These are phyloP conservation scores for Cercospora sp. DNA, from an alignment of 2,329 filamentous ascomycete genomes.

Conservation along the genomic window DNA sequence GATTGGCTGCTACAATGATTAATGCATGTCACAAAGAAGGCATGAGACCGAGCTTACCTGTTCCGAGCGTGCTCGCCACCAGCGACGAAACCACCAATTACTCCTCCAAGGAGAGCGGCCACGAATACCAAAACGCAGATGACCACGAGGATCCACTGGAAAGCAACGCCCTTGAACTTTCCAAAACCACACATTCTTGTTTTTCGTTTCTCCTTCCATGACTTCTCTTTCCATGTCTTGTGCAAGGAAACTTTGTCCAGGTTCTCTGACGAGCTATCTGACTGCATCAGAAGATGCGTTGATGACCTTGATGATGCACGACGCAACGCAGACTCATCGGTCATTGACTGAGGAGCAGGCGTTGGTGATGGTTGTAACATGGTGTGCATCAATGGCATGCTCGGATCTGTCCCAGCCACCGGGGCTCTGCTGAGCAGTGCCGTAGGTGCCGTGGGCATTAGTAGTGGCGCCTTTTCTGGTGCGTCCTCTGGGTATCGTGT, in stretches of 20 bases:
- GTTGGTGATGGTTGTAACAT: conserved; percentile 33
- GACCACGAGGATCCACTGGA: conserved; percentile 39
- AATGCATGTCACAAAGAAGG: conserved; percentile 3
- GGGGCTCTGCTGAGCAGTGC: conserved; percentile 37
- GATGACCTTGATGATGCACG: conserved; percentile 16
- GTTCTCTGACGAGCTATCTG: conserved; percentile 8
- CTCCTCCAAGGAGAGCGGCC: conserved; percentile 37
- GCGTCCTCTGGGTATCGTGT: conserved; percentile 79
- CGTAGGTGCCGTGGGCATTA: conserved; percentile 37
- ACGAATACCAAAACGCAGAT: conserved; percentile 36
- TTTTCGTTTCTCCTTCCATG: conserved; percentile 43
- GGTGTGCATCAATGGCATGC: conserved; percentile 40
- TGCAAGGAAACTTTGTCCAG: conserved; percentile 13
- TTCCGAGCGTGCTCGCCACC: conserved; percentile 26
- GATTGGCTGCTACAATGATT: conserved; percentile 17
- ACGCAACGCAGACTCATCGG: conserved; percentile 34
- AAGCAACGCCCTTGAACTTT: conserved; percentile 32
- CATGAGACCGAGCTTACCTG: conserved; percentile 26
- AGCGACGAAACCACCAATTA: conserved; percentile 39
- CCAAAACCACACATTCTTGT: conserved; percentile 33
- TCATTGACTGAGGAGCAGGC: conserved; percentile 39
- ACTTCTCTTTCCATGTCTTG: conserved; percentile 41
- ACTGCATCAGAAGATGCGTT: conserved; percentile 8
- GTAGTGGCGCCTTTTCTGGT: conserved; percentile 54
- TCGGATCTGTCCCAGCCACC: conserved; percentile 37